Base-by-base conservation (phyloP, 2,329 filamentous ascomycete genomes). In the Amylocarpus encephaloides region DNA sequence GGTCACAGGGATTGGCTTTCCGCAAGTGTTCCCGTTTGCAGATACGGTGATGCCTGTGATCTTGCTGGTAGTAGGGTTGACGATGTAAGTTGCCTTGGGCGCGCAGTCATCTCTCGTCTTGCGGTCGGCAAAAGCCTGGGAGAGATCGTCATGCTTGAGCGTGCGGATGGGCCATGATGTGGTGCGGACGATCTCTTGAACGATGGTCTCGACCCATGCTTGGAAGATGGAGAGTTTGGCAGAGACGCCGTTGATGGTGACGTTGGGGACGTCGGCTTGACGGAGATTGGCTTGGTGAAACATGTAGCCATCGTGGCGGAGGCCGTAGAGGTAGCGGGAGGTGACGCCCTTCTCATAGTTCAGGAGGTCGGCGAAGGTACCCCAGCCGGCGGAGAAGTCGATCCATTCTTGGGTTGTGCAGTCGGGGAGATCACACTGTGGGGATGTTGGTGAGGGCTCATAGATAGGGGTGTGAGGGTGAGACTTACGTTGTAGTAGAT, bases 231-330 rank as follows among this genome's bases (percentile, higher is more conserved):
- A 49, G 10, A 15, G 22, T 13, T 44, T 33, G 3, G 12, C 40
- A 6, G 40, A 22, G n/a, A 44, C 41, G 5, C 47, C 47, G n/a
- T 55, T 53, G 32, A 57, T 49, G 35, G 35, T 39, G 11, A 51
- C 53, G 29, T 54, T 55, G 38, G 53, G 19, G 16, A 54, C 50
- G 33, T 53, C 50, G 2, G 42, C 46, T n/a, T 72, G 68, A 48
- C 78, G 72, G 52, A 78, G 61, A 59, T 83, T 82, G 48, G 78
- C 77, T 66, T 83, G 79, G 63, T 83, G 79, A 70, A 83, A 72
- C 58, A 60, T 60, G 44, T 49, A 60, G 13, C 50, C 43, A 15
- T 59, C 57, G 18, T 55, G 54, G 18, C 46, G 70, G 5, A 83
- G 69, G 6, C 72, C 73, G 38, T 82, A 70, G 26, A 82, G 66